Conservation (phyloP, 2,329 filamentous ascomycete genomes). For the Trichophyton mentagrophytes region DNA sequence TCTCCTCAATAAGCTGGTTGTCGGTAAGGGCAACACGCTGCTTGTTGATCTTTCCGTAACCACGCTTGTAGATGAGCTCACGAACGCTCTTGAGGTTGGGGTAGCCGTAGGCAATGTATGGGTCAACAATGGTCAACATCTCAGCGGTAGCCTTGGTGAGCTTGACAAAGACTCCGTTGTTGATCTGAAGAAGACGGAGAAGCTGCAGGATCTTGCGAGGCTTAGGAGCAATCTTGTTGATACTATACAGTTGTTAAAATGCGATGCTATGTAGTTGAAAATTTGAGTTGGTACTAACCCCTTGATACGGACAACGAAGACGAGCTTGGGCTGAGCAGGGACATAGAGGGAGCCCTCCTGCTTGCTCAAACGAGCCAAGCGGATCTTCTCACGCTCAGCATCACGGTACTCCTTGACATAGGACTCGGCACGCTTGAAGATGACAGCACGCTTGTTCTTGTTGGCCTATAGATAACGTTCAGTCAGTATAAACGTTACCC, state of each 20-base stretch:
- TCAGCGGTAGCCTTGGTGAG: constrained; percentile 95
- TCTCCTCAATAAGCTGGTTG: constrained; percentile 94
- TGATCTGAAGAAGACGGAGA: constrained; percentile 99
- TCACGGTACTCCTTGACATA: constrained; percentile 99
- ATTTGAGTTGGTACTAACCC: constrained; percentile 43
- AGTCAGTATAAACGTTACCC: constrained; percentile 2
- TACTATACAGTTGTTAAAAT: constrained; percentile 47
- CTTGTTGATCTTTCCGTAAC: constrained; percentile 98
- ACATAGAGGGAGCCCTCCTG: constrained; percentile 88
- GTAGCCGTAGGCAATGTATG: constrained; percentile 98
- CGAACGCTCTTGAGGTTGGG: constrained; percentile 98
- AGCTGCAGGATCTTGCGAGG: constrained; percentile 99
- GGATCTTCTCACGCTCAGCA: constrained; percentile 95
- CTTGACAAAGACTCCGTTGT: constrained; percentile 97
- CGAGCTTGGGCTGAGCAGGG: constrained; percentile 85
- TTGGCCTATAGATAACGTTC: constrained; percentile 53
- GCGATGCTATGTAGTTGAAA: neutral
- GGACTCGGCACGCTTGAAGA: constrained; percentile 99
- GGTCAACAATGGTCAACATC: constrained; percentile 98
- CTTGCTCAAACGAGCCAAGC: constrained; percentile 79
- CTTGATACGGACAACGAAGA: constrained; percentile 99
- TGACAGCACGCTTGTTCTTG: constrained; percentile 96
- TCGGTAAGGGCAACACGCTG: constrained; percentile 92
- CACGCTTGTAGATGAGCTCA: constrained; percentile 99
- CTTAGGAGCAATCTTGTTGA: constrained; percentile 99